Evolutionary conservation across 2,329 filamentous ascomycete genomes (phyloP).

Genomic region (Berkeleyomyces basicola): DNA sequence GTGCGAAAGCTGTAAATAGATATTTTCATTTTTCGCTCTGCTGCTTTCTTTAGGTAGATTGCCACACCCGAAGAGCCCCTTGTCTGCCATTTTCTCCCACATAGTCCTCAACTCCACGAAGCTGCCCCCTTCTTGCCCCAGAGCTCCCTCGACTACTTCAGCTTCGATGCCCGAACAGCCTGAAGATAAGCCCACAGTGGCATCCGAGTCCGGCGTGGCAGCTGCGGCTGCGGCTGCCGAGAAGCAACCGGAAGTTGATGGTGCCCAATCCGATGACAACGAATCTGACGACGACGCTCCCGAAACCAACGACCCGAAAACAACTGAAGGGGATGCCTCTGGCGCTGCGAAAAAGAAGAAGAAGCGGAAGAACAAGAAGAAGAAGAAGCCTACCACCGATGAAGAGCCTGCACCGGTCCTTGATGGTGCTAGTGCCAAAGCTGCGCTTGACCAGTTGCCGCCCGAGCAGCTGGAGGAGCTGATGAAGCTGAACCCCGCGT

Average conservation of each 20-base stretch:
- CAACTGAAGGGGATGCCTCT: constrained; percentile 21
- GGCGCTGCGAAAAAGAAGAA: constrained; percentile 19
- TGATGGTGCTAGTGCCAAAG: constrained; percentile 27
- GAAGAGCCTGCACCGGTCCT: constrained; percentile 24
- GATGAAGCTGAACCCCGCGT: constrained; percentile 53
- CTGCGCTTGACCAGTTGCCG: constrained; percentile 36
- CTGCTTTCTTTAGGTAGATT: too few species aligned
- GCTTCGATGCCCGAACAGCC: constrained; percentile 8
- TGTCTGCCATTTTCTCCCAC: too few species aligned
- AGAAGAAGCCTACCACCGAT: constrained; percentile 45
- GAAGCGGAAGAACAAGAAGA: constrained; percentile 50
- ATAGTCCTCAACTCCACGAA: neutral
- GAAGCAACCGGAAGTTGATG: constrained; percentile 24
- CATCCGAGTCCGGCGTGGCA: constrained; percentile 23
- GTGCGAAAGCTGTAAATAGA: neutral
- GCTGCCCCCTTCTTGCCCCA: neutral
- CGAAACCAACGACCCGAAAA: constrained; percentile 24
- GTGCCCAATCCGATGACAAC: constrained; percentile 20
- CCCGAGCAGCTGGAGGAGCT: constrained; percentile 46
- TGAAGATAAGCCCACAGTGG: constrained; percentile 2
- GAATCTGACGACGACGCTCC: constrained; percentile 26
- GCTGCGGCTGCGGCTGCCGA: constrained; percentile 20
- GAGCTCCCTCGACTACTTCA: neutral
- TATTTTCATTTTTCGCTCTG: too few species aligned
- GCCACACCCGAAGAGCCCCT: too few species aligned